Evolutionary conservation across 257 asterid genomes (phyloP).

Genomic region (Solanum clarkiae): DNA sequence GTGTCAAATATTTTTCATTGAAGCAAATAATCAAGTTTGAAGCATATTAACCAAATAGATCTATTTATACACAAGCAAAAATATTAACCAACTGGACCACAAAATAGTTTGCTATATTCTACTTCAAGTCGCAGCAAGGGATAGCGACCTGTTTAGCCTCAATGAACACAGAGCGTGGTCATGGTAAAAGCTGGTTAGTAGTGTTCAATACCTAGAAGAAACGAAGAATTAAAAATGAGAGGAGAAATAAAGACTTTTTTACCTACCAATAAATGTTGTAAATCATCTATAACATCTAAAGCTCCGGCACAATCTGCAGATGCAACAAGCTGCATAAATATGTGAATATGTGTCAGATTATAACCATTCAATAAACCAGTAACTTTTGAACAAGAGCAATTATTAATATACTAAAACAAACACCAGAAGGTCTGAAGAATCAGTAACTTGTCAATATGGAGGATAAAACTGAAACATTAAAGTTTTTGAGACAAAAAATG

Average conservation of each 20-base stretch:
- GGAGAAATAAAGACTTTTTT: neutral
- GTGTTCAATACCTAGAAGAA: neutral
- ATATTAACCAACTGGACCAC: neutral
- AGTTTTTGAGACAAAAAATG: neutral
- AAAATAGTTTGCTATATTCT: neutral
- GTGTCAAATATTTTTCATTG: neutral
- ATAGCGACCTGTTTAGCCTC: neutral
- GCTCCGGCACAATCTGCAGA: constrained; percentile 99
- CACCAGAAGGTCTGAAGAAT: neutral
- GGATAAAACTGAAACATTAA: neutral
- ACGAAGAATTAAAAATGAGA: neutral
- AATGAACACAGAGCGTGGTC: neutral
- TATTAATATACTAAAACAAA: neutral
- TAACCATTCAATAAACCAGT: neutral
- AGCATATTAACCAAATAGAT: neutral
- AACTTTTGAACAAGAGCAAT: neutral
- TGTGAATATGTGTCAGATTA: neutral
- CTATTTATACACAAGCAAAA: neutral
- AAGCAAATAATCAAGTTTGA: neutral
- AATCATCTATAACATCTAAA: constrained; percentile 84
- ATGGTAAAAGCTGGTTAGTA: neutral
- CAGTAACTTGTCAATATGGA: neutral
- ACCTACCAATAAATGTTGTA: constrained; percentile 87
- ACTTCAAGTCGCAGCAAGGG: neutral
- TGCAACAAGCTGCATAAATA: constrained; percentile 72